Evolutionary conservation across 2,329 filamentous ascomycete species (phyloP).

Genomic region (Pochonia chlamydosporia): DNA sequence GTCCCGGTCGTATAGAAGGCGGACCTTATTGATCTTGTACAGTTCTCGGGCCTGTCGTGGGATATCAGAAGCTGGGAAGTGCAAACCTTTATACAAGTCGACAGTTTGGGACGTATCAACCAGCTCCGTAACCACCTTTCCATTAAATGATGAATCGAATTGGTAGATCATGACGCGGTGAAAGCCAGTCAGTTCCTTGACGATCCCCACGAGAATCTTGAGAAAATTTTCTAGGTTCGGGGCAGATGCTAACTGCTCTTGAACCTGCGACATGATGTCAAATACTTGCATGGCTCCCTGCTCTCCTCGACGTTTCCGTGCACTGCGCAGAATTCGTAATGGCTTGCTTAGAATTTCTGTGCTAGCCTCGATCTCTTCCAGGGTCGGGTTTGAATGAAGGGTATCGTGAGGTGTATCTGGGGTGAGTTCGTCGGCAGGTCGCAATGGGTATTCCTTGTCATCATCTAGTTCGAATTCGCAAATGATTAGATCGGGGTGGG

Average conservation of each 20-base stretch:
- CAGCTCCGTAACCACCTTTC: constrained; percentile 80
- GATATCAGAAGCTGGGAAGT: constrained; percentile 85
- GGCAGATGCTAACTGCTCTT: constrained; percentile 75
- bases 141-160: constrained; percentile 78
- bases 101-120: constrained; percentile 74
- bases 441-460: constrained; percentile 61
- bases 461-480: constrained; percentile 89
- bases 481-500: constrained; percentile 65
- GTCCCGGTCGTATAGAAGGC: constrained; percentile 80
- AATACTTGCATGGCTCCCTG: constrained; percentile 85
- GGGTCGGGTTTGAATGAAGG: constrained; percentile 63
- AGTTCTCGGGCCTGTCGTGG: constrained; percentile 81
- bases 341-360: constrained; percentile 72
- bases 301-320: constrained; percentile 69
- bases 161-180: constrained; percentile 92
- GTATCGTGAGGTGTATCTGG: constrained; percentile 68
- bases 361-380: constrained; percentile 69
- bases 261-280: constrained; percentile 86
- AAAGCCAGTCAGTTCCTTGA: constrained; percentile 86
- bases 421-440: constrained; percentile 52
- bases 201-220: constrained; percentile 75
- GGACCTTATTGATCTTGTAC: constrained; percentile 85
- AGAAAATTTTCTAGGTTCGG: constrained; percentile 66
- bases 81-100: constrained; percentile 79
- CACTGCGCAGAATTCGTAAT: constrained; percentile 68